Evolutionary conservation across 345 rosid species (phyloP).

Genomic region (Eucalyptus virginea): DNA sequence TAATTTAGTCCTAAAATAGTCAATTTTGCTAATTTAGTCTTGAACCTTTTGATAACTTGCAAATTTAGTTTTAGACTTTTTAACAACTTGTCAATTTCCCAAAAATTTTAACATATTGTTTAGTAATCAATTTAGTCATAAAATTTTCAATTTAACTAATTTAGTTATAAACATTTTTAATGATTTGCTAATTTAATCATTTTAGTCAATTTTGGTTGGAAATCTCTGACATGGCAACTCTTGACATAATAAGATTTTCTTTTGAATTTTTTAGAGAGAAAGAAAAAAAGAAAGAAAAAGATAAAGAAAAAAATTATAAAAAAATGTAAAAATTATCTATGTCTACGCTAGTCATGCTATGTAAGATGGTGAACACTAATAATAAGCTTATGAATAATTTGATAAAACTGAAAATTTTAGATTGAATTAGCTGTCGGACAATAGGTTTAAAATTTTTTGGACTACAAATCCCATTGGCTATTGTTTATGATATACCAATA

Average conservation of each 20-base stretch:
- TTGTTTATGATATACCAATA: background rate
- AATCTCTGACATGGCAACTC: fast-evolving
- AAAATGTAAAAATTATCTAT: no score
- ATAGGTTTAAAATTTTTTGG: fast-evolving
- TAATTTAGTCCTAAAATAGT: fast-evolving
- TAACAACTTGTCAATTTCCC: fast-evolving
- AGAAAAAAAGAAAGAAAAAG: no score
- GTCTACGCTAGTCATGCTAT: fast-evolving
- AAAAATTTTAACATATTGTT: no score
- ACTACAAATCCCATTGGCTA: background rate
- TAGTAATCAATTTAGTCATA: fast-evolving
- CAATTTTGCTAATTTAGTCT: no score
- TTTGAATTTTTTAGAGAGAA: no score
- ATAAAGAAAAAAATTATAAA: no score
- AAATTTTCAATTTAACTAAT: no score
- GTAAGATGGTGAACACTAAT: no score
- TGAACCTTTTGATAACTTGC: no score
- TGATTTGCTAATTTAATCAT: fast-evolving
- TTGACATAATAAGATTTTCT: no score
- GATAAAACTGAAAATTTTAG: fast-evolving
- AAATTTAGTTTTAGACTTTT: fast-evolving
- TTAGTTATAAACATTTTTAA: fast-evolving
- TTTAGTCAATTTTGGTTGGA: no score
- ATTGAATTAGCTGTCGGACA: fast-evolving
- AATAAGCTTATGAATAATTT: no score